Evolutionary conservation across 768 basidiomycete genomes (phyloP), one percentile per base, ranked within the genome.

Genomic region (Amanita fuliginea): DNA sequence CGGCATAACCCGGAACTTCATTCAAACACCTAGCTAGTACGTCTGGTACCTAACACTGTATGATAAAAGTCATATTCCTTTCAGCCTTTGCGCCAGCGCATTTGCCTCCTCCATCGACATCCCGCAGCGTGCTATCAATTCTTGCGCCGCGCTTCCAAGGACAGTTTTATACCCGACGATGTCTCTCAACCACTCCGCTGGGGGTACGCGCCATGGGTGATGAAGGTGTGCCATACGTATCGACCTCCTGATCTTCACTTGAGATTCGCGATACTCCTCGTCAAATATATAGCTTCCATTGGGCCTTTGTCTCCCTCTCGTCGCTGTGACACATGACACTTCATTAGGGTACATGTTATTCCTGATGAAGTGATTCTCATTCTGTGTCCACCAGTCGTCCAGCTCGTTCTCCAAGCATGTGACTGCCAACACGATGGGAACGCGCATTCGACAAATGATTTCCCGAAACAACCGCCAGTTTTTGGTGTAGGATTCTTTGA

Each of bases 241-340:
- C 28, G 64, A 48, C 37, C 54, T 37, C 47, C 26, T 47, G 24
- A 66, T 26, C 18, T 49, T 57, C 48, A 14, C 24, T 46, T 54
- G 66, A 7, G 69, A 72, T 46, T 64, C 57, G 9, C 57, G 50
- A 47, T 70, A 71, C 44, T 59, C 65, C 5, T 50, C 51, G 18
- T 55, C 52, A 22, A 61, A 57, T 26, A 44, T 56, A 26, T 59
- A 42, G 14, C 18, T 3, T 14, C 33, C 39, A 0, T 60, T 50
- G 3, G 13, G 3, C 45, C 56, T 54, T 19, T 42, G 33, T 52
- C 50, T 52, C 47, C 68, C 61, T 21, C 55, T 55, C 21, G 42
- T 66, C 3, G 68, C 64, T 2, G 68, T 71, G 53, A 73, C 53
- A 48, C 73, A 73, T 0, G 62, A 69, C 14, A 68, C 63, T 3